Conservation (phyloP, 768 basidiomycete species). For the Lyophyllum shimeji region DNA sequence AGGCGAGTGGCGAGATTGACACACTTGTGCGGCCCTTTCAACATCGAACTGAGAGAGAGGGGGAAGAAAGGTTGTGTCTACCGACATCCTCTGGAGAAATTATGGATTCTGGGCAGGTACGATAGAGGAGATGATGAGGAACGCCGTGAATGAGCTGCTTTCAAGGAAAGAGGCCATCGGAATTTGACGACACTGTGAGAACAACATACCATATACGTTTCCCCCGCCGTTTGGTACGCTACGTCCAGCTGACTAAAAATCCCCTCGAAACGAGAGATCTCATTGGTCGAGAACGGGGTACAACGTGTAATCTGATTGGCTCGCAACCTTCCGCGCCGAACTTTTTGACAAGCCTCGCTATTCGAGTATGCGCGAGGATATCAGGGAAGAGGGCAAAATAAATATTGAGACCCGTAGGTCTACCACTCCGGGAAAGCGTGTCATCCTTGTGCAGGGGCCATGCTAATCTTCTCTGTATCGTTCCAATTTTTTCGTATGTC, state of each 20-base stretch:
- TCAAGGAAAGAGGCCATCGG: no score
- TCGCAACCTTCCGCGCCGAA: no score
- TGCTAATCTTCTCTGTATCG: constrained; percentile 99
- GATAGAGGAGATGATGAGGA: background rate
- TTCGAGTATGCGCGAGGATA: no score
- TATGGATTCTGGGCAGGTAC: background rate
- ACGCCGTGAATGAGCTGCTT: background rate
- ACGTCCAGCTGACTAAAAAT: no score
- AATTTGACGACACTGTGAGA: no score
- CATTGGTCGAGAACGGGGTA: no score
- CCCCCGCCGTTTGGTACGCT: no score
- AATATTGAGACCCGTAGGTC: constrained; percentile 48
- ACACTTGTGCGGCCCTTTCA: constrained; percentile 59
- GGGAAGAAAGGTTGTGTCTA: constrained; percentile 49
- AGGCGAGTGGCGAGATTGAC: constrained; percentile 21
- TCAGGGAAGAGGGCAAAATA: no score
- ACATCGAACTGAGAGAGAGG: constrained; percentile 50
- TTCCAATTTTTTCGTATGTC: constrained; percentile 99
- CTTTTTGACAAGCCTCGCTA: no score
- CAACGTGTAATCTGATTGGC: no score
- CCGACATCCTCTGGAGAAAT: constrained; percentile 10
- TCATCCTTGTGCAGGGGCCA: constrained; percentile 99
- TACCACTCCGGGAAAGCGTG: constrained; percentile 97
- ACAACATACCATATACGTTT: no score
- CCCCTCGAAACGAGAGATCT: no score